A percentile compares a stretch with the other conserved stretches of the same genome.
Conservation (phyloP, 78 protist species). For the Speleostelium caveatum region DNA sequence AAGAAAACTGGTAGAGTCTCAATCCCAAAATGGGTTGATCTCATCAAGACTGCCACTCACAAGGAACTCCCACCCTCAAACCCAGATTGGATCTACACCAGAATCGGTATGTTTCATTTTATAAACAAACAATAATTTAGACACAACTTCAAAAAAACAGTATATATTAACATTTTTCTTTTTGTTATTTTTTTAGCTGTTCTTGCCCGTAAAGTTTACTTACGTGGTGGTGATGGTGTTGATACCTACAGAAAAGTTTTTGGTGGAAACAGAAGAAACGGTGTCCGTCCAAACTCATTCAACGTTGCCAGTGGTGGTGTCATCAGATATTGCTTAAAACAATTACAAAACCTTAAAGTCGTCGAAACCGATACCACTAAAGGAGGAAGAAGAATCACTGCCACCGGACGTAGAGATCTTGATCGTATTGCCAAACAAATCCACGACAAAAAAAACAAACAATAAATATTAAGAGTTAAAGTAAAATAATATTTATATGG, state of each 20-base stretch:
- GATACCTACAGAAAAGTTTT: slow-evolving; percentile 77
- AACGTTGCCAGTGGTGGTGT: slow-evolving; percentile 83
- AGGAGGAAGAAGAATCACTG: slow-evolving; percentile 86
- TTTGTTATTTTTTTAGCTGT: too few species aligned
- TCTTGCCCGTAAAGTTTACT: slow-evolving; percentile 92
- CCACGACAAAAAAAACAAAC: slow-evolving; percentile 46
- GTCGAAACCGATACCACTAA: slow-evolving; percentile 70
- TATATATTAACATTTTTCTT: background rate
- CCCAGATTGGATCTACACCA: slow-evolving; percentile 98
- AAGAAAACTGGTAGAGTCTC: slow-evolving; percentile 91
- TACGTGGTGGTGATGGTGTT: slow-evolving; percentile 90
- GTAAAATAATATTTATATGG: too few species aligned
- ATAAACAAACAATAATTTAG: too few species aligned
- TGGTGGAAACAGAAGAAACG: slow-evolving; percentile 83
- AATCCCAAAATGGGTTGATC: slow-evolving; percentile 95
- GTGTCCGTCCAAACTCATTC: slow-evolving; percentile 83
- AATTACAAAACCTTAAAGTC: slow-evolving; percentile 84
- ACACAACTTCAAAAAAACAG: too few species aligned
- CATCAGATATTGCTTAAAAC: slow-evolving; percentile 87
- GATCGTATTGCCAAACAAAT: slow-evolving; percentile 89
- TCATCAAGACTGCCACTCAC: slow-evolving; percentile 95
- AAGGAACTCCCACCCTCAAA: slow-evolving; percentile 97
- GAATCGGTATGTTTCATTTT: too few species aligned
- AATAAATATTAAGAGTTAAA: slow-evolving; percentile 10
- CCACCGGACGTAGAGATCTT: slow-evolving; percentile 87